A percentile compares a stretch with the other conserved stretches of the same genome.
phyloP scores from a whole-genome alignment of 164 flowering plant genomes.

The Piper longum region DNA sequence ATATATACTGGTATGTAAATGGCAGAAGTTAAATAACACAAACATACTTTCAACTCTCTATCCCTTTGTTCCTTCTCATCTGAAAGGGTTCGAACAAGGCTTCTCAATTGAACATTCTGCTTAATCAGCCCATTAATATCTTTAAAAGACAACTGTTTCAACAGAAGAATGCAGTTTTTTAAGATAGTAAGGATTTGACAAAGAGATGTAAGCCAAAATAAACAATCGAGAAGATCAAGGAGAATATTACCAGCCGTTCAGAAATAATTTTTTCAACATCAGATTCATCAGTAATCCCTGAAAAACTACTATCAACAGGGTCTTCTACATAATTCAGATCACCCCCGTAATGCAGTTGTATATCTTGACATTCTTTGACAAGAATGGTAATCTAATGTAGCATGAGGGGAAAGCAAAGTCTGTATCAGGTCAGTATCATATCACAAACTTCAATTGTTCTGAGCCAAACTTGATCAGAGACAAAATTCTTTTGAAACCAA shows the following conservation, averaged over 20 bases:
- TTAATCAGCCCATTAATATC: conserved; percentile 85
- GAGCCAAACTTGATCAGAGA: background rate
- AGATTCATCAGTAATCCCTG: conserved; percentile 21
- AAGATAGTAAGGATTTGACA: background rate
- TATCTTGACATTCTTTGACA: conserved; percentile 85
- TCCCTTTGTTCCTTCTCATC: conserved; percentile 49
- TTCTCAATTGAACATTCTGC: conserved; percentile 87
- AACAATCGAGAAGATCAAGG: conserved; percentile 1
- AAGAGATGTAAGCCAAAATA: background rate
- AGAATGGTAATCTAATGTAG: conserved; percentile 57
- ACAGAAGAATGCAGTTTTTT: background rate
- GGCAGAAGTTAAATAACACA: too few relatives aligned
- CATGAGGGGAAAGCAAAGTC: background rate
- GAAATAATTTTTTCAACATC: conserved; percentile 48
- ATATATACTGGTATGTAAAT: too few relatives aligned
- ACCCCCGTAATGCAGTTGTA: conserved; percentile 73
- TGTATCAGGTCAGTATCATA: background rate
- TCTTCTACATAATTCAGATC: conserved; percentile 18
- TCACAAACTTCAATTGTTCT: background rate
- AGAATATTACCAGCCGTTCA: conserved; percentile 19
- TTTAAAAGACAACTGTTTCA: conserved; percentile 57
- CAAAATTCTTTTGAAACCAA: background rate
- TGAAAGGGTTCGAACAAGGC: conserved; percentile 68
- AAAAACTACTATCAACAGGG: conserved; percentile 4
- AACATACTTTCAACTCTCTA: conserved; percentile 45